A percentile compares a stretch with the other conserved stretches of the same genome.
Evolutionary conservation across 1,139 yeast genomes (phyloP).

Genomic region (Ogataea hybrid): DNA sequence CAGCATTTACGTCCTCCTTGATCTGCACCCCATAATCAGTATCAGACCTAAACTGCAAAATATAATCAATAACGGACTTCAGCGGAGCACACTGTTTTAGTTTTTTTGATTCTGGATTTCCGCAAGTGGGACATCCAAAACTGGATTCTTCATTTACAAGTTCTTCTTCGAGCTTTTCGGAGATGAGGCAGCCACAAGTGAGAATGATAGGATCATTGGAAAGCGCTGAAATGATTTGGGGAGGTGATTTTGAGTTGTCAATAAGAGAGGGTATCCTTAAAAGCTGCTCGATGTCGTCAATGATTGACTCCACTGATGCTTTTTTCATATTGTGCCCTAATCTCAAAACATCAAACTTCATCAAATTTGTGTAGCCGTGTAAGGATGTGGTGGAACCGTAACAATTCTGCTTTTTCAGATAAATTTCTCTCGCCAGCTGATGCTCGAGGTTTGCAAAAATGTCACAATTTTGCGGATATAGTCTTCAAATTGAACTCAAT

Average conservation of each 20-base stretch:
- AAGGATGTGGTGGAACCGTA: background rate
- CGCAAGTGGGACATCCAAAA: slow-evolving; percentile 51
- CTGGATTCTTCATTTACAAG: slow-evolving; percentile 8
- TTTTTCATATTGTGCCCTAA: slow-evolving; percentile 5
- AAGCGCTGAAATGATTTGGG: slow-evolving; percentile 24
- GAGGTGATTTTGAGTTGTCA: slow-evolving; percentile 20
- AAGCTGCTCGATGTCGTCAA: slow-evolving; percentile 17
- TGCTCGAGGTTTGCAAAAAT: slow-evolving; percentile 12
- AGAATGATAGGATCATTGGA: slow-evolving; percentile 54
- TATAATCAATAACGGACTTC: background rate
- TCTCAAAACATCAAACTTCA: background rate
- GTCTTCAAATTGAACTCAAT: slow-evolving; percentile 52
- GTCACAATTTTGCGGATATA: slow-evolving; percentile 54
- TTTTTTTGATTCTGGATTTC: background rate
- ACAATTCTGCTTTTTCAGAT: too few relatives aligned
- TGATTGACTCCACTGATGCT: slow-evolving; percentile 2
- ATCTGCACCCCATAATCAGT: slow-evolving; percentile 11
- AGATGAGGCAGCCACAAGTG: slow-evolving; percentile 70
- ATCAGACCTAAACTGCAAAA: background rate
- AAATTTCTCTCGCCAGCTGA: background rate
- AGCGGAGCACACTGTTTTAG: background rate
- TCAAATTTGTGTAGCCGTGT: background rate
- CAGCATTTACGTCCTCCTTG: slow-evolving; percentile 2
- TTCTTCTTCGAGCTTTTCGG: slow-evolving; percentile 40
- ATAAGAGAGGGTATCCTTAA: slow-evolving; percentile 22